Base-by-base conservation (phyloP, 2,329 filamentous ascomycete species). In the Fusarium buxicola region DNA sequence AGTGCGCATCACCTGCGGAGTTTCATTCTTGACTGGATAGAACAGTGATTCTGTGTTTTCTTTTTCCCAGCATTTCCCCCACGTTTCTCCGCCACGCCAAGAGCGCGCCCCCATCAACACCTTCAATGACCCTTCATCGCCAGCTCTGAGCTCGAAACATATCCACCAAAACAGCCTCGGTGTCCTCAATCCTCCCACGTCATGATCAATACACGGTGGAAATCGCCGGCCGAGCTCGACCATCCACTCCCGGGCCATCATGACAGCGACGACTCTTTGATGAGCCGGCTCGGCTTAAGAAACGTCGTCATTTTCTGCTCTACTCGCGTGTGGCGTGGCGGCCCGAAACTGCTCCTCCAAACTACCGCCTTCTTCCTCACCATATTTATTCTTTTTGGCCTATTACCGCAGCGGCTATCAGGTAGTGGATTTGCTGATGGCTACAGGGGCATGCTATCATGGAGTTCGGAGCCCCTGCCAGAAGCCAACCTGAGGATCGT, bases 401-500 rank as follows among this genome's bases (percentile, higher is more conserved):
- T 71, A 11, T 44, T 71, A 32, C 69, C 69, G 7, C 45, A 66
- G 35, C 60, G 59, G 3, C 52, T 76, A 36, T 64, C 63, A 15
- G 68, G 61, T 11, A 58, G 60, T 46, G 60, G 46, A 32, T 52
- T 65, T 31, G 55, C 55, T 32, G 61, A 51, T 21, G 55, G 64
- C n/a, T 75, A 74, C 40, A 66, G 65, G 35, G 59, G 60, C 8
- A 61, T 70, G 8, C 36, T 67, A 16, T 63, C 46, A 3, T 74
- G 69, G 68, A 38, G 35, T 11, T 46, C 60, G n/a, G 58, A 65
- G 30, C 54, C 56, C 8, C 25, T 58, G n/a, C 69, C 59, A 5
- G 74, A 74, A 7, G 74, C 44, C 25, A 56, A 79, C 3, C 55
- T 85, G 57, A 78, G 83, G 49, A 74, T 85, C 8, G 81, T 85